Evolutionary conservation across 2,329 filamentous ascomycete genomes (phyloP).

Genomic region (Monosporascus ibericus): DNA sequence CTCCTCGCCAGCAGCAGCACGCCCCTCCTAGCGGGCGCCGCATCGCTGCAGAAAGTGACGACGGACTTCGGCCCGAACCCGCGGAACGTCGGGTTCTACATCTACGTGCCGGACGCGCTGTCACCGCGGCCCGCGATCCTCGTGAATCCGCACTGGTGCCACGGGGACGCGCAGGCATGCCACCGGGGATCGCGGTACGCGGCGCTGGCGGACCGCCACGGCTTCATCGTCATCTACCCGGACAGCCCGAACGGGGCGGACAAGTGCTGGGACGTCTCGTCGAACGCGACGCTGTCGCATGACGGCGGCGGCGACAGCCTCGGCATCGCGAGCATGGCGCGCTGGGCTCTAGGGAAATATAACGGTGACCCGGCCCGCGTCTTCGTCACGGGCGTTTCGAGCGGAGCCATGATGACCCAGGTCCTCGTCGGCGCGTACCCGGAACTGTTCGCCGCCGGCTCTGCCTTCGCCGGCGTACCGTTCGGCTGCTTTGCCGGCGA

Average conservation of each 20-base stretch:
- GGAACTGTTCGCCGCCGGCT: slow-evolving; percentile 39
- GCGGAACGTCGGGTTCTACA: slow-evolving; percentile 45
- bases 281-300: slow-evolving; percentile 25
- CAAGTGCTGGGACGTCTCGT: slow-evolving; percentile 55
- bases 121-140: slow-evolving; percentile 42
- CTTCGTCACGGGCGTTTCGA: slow-evolving; percentile 26
- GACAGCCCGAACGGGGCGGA: slow-evolving; percentile 29
- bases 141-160: slow-evolving; percentile 53
- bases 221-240: slow-evolving; percentile 24
- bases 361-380: slow-evolving; percentile 25
- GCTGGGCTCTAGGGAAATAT: slow-evolving; percentile 27
- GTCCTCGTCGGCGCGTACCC: slow-evolving; percentile 42
- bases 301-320: slow-evolving; percentile 32
- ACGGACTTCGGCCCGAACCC: slow-evolving; percentile 39
- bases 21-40: slow-evolving; percentile 8
- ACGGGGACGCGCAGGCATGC: slow-evolving; percentile 44
- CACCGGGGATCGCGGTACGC: slow-evolving; percentile 47
- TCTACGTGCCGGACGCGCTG: slow-evolving; percentile 39
- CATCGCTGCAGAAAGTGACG: slow-evolving; percentile 23
- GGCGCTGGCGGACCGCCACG: slow-evolving; percentile 43
- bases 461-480: slow-evolving; percentile 39
- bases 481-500: slow-evolving; percentile 44
- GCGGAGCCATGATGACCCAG: slow-evolving; percentile 28
- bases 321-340: slow-evolving; percentile 33
- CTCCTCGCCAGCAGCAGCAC: neutral